Base-by-base conservation (phyloP, 2,329 filamentous ascomycete species). In the Hypoxylon sp. region DNA sequence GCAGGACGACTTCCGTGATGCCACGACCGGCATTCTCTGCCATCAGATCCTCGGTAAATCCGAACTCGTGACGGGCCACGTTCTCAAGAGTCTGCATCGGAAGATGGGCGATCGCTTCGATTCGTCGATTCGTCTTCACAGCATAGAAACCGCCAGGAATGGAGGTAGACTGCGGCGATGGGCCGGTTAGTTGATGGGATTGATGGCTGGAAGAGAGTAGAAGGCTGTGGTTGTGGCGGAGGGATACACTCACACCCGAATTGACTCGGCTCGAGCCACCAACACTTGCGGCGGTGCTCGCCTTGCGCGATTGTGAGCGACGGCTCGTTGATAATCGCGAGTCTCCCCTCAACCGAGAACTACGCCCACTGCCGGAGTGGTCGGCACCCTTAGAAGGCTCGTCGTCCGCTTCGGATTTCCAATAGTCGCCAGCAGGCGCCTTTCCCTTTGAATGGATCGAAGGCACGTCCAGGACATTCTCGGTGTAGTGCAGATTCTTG, bases 81-180 rank as follows among this genome's bases (percentile, higher is more conserved):
- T 96, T 94, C 79, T 98, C 96, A 1, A 98, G 87, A 67, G 96
- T 95, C 26, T 97, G 86, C 87, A 97, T 96, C 74, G 97, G 93
- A 38, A 96, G 82, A 4, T 95, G 85, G 16, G 88, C 90, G 28
- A 91, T 86, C 4, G 87, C 82, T 71, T 90, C 88, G 26, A 89
- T 80, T 11, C 84, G 85, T 33, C 85, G 84, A 70, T 85, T 83
- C 1, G 86, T 86, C 7, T 82, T 83, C 16, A 83, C 73, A 32
- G 86, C 77, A 71, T 86, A 88, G 52, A 89, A 83, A 1, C 85
- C 84, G 7, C 71, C 63, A 28, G 75, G 73, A 8, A 68, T 63
- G 4, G 74, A 66, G 22, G 64, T 64, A n/a, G 63, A 78, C 78
- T 74, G 82, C 76, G 72, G 72, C 67, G 57, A 70, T 3, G 18